Evolutionary conservation across 2,329 filamentous ascomycete species (phyloP).

Genomic region (Colletotrichum sp.): DNA sequence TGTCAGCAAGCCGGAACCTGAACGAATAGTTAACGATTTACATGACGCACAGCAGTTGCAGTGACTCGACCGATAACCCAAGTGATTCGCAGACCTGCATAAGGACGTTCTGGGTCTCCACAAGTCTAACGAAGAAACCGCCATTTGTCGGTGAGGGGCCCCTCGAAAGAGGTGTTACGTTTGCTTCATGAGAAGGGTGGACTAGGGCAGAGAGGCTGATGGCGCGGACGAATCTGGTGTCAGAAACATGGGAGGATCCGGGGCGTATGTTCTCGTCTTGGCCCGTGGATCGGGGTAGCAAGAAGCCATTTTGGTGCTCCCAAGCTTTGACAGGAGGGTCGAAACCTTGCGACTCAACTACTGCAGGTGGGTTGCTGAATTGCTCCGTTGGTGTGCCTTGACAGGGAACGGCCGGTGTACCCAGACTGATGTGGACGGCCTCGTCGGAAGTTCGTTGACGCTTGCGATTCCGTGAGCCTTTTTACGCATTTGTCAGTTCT

Average conservation of each 20-base stretch:
- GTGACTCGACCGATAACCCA: not conserved
- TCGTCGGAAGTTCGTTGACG: not conserved
- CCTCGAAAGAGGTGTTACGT: not conserved
- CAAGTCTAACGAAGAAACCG: not conserved
- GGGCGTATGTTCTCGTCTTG: not conserved
- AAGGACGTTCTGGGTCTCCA: not conserved
- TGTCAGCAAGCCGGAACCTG: not conserved
- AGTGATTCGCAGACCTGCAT: not conserved
- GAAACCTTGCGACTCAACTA: not conserved
- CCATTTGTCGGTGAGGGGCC: not conserved
- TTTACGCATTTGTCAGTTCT: not conserved
- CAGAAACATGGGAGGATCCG: not conserved
- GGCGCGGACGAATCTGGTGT: not conserved
- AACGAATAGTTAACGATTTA: not conserved
- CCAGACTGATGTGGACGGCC: not conserved
- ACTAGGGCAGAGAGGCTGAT: not conserved
- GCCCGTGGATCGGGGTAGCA: not conserved
- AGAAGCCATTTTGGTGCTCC: not conserved
- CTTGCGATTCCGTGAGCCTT: not conserved
- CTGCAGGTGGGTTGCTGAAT: not conserved
- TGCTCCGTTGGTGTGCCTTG: not conserved
- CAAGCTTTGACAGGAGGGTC: not conserved
- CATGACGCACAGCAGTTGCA: not conserved
- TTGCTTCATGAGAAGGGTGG: not conserved
- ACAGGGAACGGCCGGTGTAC: not conserved